Evolutionary conservation across 306 rosid genomes (phyloP), one percentile per base, ranked within the genome.

Genomic region (Hippophae gyantsensis): DNA sequence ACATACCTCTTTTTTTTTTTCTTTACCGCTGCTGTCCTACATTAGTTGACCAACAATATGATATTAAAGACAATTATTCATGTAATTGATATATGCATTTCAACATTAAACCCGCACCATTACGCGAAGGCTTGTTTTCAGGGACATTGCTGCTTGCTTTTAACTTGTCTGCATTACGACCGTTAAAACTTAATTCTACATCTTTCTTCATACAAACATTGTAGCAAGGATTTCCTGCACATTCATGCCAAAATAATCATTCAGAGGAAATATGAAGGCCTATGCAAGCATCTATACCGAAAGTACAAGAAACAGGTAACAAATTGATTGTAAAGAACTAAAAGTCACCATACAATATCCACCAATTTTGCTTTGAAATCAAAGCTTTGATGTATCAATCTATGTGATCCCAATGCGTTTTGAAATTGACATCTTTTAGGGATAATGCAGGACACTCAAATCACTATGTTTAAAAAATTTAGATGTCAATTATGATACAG

Each of bases 81-180:
- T 32, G 38, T 32, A 2, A 32, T 32, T 2, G 38, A 32, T 32
- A 32, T 32, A 32, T 32, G 38, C 38, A 32, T 32, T 4, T 32
- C 38, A 32, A 32, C 38, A 32, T 32, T 32, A 32, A 32, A 32
- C 38, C 38, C 95, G 23, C 60, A 81, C 95, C 83, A 46, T 85
- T 79, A 26, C 80, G 89, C 59, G 83, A 67, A 70, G 87, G 81
- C 65, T 72, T 85, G 67, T 71, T 54, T 61, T 62, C 57, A 62
- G 59, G 60, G 56, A 64, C 70, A 27, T n/a, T 75, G 27, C 53
- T 56, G 62, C 54, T 70, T 64, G 80, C 47, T 76, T 76, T 74
- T 38, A 48, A 76, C 67, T 53, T 80, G 58, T 61, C 75, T 40
- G 48, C 56, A 13, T 49, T 57, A 6, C 71, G 52, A 66, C 47